Evolutionary conservation across 495 filamentous ascomycete species (phyloP).

Genomic region (Talaromyces thailandensis): DNA sequence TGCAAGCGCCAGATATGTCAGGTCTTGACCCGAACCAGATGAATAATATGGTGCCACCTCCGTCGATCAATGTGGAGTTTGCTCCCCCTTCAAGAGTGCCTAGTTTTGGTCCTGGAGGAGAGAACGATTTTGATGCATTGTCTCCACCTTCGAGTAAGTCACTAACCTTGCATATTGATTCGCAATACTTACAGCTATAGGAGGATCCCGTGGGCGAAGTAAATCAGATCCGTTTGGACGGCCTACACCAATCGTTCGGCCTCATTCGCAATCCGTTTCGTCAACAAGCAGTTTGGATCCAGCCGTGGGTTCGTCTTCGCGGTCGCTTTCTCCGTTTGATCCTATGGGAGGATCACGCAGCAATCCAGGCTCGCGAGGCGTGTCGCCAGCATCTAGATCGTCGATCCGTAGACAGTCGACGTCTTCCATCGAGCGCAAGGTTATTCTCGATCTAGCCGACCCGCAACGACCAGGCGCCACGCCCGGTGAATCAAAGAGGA

Average conservation of each 20-base stretch:
- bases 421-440: slow-evolving; percentile 77
- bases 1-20: slow-evolving; percentile 16
- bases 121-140: slow-evolving; percentile 62
- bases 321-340: slow-evolving; percentile 63
- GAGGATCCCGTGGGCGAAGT: slow-evolving; percentile 52
- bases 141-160: slow-evolving; percentile 78
- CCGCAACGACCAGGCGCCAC: slow-evolving; percentile 68
- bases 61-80: slow-evolving; percentile 88
- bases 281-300: slow-evolving; percentile 37
- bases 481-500: slow-evolving; percentile 57
- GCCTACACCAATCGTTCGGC: slow-evolving; percentile 25
- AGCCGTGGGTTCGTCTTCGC: slow-evolving; percentile 37
- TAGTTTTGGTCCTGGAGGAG: slow-evolving; percentile 62
- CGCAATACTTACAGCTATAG: slow-evolving; percentile 10
- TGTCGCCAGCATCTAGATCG: slow-evolving; percentile 45
- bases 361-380: slow-evolving; percentile 41
- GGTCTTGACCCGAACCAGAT: slow-evolving; percentile 56
- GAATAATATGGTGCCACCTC: slow-evolving; percentile 63
- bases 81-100: slow-evolving; percentile 73
- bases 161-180: slow-evolving; percentile 3
- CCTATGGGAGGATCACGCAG: slow-evolving; percentile 23
- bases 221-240: slow-evolving; percentile 66
- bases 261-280: slow-evolving; percentile 30
- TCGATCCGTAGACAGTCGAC: slow-evolving; percentile 74
- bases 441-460: slow-evolving; percentile 85